Conservation (phyloP, 306 rosid species). For the Cercis canadensis region DNA sequence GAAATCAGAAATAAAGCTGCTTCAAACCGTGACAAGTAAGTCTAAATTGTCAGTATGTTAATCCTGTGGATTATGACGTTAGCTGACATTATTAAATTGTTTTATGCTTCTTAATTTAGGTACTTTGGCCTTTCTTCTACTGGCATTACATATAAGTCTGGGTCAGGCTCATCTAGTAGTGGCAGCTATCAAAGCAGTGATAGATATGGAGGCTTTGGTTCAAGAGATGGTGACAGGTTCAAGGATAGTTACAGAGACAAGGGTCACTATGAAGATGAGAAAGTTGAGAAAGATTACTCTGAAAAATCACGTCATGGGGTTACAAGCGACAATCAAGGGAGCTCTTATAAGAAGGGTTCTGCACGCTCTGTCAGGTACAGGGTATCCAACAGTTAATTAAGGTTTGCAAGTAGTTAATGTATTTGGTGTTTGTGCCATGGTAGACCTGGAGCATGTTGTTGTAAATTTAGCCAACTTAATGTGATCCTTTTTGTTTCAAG, state of each 20-base stretch:
- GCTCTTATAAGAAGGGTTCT: slow-evolving; percentile 67
- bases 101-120: slow-evolving; percentile 55
- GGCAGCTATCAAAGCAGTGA: slow-evolving; percentile 66
- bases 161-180: slow-evolving; percentile 63
- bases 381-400: slow-evolving; percentile 27
- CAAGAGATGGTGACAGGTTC: slow-evolving; percentile 57
- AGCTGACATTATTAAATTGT: slow-evolving; percentile 30
- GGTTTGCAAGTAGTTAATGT: slow-evolving; percentile 21
- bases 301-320: slow-evolving; percentile 54
- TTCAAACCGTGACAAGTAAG: slow-evolving; percentile 93
- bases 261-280: slow-evolving; percentile 65
- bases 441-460: slow-evolving; percentile 10
- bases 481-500: slow-evolving; percentile 30
- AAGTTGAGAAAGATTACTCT: slow-evolving; percentile 53
- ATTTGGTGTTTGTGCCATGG: slow-evolving; percentile 15
- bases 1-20: slow-evolving; percentile 91
- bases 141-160: slow-evolving; percentile 79
- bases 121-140: slow-evolving; percentile 94
- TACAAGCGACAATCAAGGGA: slow-evolving; percentile 52
- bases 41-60: slow-evolving; percentile 32
- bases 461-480: slow-evolving; percentile 13
- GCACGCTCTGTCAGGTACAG: slow-evolving; percentile 62
- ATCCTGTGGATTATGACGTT: slow-evolving; percentile 26
- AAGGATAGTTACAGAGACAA: slow-evolving; percentile 62
- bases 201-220: slow-evolving; percentile 69